Evolutionary conservation across 306 rosid species (phyloP).

Genomic region (Dalbergia cochinchinensis): DNA sequence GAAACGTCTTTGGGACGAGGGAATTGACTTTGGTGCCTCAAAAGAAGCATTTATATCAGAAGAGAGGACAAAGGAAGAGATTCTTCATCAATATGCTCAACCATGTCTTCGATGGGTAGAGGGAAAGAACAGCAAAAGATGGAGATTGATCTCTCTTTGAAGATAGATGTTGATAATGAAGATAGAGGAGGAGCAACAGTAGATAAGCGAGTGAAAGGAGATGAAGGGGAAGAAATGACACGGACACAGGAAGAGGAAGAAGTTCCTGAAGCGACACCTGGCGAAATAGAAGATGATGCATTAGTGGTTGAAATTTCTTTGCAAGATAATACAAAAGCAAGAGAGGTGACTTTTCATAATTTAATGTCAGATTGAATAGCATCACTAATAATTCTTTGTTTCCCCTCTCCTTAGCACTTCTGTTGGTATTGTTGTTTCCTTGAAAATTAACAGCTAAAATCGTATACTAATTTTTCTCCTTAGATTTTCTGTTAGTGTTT

Average conservation of each 20-base stretch:
- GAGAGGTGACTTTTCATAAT: constrained; percentile 53
- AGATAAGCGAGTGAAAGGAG: constrained; percentile 46
- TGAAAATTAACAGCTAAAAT: background rate
- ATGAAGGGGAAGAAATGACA: constrained; percentile 13
- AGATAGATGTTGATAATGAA: constrained; percentile 51
- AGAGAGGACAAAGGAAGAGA: constrained; percentile 44
- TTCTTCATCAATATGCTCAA: constrained; percentile 41
- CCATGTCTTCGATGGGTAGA: constrained; percentile 58
- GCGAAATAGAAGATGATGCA: constrained; percentile 70
- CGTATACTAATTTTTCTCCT: background rate
- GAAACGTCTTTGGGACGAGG: constrained; percentile 64
- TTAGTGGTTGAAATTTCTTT: constrained; percentile 54
- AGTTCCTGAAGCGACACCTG: constrained; percentile 52
- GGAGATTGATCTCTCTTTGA: constrained; percentile 83
- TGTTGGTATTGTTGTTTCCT: background rate
- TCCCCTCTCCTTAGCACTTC: background rate
- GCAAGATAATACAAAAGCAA: constrained; percentile 53
- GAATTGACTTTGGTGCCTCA: constrained; percentile 98
- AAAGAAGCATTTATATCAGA: constrained; percentile 59
- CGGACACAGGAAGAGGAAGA: constrained; percentile 41
- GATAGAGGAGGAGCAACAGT: constrained; percentile 30
- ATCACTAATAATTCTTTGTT: background rate
- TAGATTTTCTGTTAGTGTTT: background rate
- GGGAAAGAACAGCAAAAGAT: constrained; percentile 46
- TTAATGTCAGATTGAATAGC: background rate